Conservation (phyloP, 495 filamentous ascomycete species). For the Chaetomidium leptoderma region DNA sequence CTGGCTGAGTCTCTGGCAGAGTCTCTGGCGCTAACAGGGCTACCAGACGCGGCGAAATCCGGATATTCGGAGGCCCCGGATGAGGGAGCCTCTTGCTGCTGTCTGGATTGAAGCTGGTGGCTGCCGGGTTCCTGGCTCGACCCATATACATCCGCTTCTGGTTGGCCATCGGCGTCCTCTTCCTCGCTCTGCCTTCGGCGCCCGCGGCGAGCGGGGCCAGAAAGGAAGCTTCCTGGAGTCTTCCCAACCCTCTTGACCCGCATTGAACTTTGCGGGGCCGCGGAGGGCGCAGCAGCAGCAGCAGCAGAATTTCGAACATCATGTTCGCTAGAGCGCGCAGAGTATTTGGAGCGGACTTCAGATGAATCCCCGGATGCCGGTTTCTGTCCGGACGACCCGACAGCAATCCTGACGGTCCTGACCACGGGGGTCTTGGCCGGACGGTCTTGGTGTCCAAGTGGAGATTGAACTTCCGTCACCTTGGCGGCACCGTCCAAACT, state of each 20-base stretch:
- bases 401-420: slow-evolving; percentile 59
- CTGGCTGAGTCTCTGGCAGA: slow-evolving; percentile 33
- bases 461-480: slow-evolving; percentile 22
- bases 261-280: slow-evolving; percentile 61
- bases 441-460: slow-evolving; percentile 26
- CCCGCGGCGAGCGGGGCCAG: slow-evolving; percentile 68
- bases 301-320: slow-evolving; percentile 40
- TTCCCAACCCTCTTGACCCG: slow-evolving; percentile 70
- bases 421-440: slow-evolving; percentile 60
- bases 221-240: slow-evolving; percentile 66
- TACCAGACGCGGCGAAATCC: slow-evolving; percentile 42
- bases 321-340: slow-evolving; percentile 33
- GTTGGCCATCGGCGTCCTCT: slow-evolving; percentile 47
- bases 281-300: slow-evolving; percentile 47
- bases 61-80: slow-evolving; percentile 36
- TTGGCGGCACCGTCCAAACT: slow-evolving; percentile 33
- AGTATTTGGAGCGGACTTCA: slow-evolving; percentile 35
- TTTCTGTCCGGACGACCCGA: slow-evolving; percentile 42
- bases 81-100: slow-evolving; percentile 32
- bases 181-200: slow-evolving; percentile 72
- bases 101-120: slow-evolving; percentile 32
- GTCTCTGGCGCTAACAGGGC: slow-evolving; percentile 42
- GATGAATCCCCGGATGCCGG: slow-evolving; percentile 40
- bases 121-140: slow-evolving; percentile 37
- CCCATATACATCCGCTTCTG: slow-evolving; percentile 32